Evolutionary conservation across 2,329 filamentous ascomycete species (phyloP).

Genomic region (Chalaropsis ovoidea): DNA sequence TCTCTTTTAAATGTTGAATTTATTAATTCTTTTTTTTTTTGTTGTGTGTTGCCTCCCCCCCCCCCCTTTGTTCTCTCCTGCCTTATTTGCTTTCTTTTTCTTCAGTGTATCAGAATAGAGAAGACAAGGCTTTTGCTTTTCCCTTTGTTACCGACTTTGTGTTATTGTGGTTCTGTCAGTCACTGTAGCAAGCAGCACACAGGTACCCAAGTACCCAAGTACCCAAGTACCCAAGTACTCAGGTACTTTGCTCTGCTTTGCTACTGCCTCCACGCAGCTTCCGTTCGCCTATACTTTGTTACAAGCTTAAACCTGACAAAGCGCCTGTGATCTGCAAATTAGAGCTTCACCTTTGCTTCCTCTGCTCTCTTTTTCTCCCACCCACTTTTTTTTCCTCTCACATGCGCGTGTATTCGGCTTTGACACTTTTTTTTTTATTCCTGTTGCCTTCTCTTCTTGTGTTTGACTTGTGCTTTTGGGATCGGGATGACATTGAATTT

Average conservation of each 20-base stretch:
- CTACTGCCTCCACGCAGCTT: background rate
- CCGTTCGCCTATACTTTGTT: background rate
- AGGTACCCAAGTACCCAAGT: no score
- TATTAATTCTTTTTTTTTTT: no score
- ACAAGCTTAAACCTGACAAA: conserved; percentile 7
- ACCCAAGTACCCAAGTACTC: no score
- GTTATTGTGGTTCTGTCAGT: background rate
- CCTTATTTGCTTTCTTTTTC: background rate
- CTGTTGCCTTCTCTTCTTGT: background rate
- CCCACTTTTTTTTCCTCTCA: no score
- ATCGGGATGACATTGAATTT: background rate
- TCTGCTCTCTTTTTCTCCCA: background rate
- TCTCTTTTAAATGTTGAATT: background rate
- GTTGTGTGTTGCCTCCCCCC: no score
- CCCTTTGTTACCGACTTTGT: background rate
- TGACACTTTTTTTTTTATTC: background rate
- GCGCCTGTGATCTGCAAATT: background rate
- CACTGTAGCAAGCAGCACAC: background rate
- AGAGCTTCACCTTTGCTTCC: background rate
- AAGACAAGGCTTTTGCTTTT: background rate
- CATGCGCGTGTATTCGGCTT: background rate
- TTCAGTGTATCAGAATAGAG: conserved; percentile 5
- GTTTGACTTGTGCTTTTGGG: conserved; percentile 1
- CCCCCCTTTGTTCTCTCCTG: background rate
- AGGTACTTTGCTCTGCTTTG: background rate